Evolutionary conservation across 345 rosid species (phyloP).

Genomic region (Eucalyptus tenuipes): DNA sequence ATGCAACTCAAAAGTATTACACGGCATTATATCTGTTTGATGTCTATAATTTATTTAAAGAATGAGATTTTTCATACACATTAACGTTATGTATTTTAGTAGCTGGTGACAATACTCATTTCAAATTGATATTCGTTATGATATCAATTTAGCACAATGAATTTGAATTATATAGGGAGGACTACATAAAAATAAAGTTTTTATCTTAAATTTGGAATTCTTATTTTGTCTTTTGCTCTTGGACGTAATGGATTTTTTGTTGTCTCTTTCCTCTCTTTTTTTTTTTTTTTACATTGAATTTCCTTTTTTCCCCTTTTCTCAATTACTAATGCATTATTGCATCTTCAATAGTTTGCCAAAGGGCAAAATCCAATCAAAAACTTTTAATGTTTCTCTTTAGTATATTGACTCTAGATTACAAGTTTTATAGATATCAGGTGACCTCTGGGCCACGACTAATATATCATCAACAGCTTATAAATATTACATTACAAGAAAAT

Average conservation of each 20-base stretch:
- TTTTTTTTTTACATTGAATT: not conserved
- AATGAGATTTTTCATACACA: not conserved
- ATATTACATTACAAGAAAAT: not conserved
- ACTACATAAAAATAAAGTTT: not conserved
- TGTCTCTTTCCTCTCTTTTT: not conserved
- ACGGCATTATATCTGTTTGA: not conserved
- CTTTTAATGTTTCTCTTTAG: not conserved
- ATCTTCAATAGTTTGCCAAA: not conserved
- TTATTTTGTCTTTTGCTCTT: not conserved
- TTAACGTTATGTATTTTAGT: not conserved
- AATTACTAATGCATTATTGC: not conserved
- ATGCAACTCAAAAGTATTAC: not conserved
- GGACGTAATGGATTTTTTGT: not conserved
- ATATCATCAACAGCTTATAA: not conserved
- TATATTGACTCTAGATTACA: not conserved
- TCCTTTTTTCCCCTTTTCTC: not conserved
- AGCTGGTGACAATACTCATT: not conserved
- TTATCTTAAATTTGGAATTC: not conserved
- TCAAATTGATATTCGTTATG: not conserved
- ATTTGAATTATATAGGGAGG: not conserved
- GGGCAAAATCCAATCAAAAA: not conserved
- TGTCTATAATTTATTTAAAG: not conserved
- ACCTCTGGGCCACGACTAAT: not conserved
- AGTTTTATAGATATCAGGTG: not conserved
- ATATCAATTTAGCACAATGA: not conserved